A percentile compares a stretch with the other conserved stretches of the same genome.
phyloP scores from a whole-genome alignment of 495 filamentous ascomycete species.

The Hyphodiscus hymeniophilus region DNA sequence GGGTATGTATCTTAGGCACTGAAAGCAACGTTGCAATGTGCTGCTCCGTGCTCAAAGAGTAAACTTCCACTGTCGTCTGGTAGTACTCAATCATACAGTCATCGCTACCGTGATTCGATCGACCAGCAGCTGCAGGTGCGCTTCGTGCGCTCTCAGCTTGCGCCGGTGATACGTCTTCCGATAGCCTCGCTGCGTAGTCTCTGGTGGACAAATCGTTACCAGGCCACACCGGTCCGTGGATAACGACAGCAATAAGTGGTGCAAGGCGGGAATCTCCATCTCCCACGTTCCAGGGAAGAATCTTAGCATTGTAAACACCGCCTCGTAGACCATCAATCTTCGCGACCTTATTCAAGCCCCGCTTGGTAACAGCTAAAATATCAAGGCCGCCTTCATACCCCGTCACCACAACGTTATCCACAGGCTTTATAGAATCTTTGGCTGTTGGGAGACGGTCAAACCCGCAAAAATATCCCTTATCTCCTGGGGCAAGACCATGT shows the following conservation, averaged over 20 bases:
- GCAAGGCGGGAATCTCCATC: conserved; percentile 24
- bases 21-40: conserved; percentile 63
- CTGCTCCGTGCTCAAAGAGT: conserved; percentile 62
- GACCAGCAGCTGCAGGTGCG: conserved; percentile 9
- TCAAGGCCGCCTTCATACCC: conserved; percentile 71
- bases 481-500: conserved; percentile 46
- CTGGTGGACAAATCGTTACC: conserved; percentile 18
- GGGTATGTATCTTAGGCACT: conserved; percentile 36
- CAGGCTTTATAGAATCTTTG: conserved; percentile 29
- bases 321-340: conserved; percentile 69
- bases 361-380: conserved; percentile 59
- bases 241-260: conserved; percentile 64
- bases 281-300: conserved; percentile 50
- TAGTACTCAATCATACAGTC: conserved; percentile 32
- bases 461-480: conserved; percentile 65
- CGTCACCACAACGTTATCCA: conserved; percentile 60
- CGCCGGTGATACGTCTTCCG: conserved; percentile 13
- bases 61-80: conserved; percentile 80
- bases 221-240: conserved; percentile 61
- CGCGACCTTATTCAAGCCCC: conserved; percentile 54
- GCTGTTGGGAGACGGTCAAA: conserved; percentile 58
- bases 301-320: conserved; percentile 72
- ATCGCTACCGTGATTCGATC: conserved; percentile 7
- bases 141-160: conserved; percentile 19
- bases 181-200: conserved; percentile 10